Evolutionary conservation across 441 rosid genomes (phyloP), one percentile per base, ranked within the genome.

Genomic region (Erodium trifolium): DNA sequence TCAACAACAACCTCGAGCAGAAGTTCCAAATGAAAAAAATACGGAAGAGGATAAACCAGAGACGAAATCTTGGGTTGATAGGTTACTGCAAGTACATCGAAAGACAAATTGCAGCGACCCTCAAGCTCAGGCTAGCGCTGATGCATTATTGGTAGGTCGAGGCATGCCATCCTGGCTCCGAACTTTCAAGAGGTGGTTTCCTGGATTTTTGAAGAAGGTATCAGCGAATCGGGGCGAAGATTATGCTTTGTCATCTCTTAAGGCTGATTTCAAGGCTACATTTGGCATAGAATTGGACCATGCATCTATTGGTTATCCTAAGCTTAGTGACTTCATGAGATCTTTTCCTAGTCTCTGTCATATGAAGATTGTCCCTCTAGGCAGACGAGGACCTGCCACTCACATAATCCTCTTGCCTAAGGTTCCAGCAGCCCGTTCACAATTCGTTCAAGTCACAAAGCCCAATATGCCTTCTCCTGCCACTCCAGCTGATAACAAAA

Each of bases 221-320:
- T 75, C 88, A 63, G 71, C 49, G 67, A 71, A 23, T 70, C 68
- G 71, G 60, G 86, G 70, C 63, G 82, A 51, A 62, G 82, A 75
- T 68, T 92, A 89, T 81, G 88, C 98, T 69, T 88, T 92, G 14
- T 89, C 98, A 55, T 92, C 96, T 62, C 83, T 89, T 66, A 92
- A 92, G 83, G 79, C 85, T 27, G 98, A 92, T 78, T 92, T 89
- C 81, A 85, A 82, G 68, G 73, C 82, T 75, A 72, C 75, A 45
- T 92, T 78, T 77, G 86, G 85, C 70, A 75, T 81, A 57, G 93
- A 89, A 31, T 63, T 92, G 67, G 90, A 89, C 68, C 97, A 92
- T 67, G 76, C 78, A 71, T 84, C 94, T 77, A 82, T 92, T 49
- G 97, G 96, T 59, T 89, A 78, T 83, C 16, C 68, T 49, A 92